phyloP scores from a whole-genome alignment of 2,329 filamentous ascomycete genomes.

The Colletotrichum destructivum region DNA sequence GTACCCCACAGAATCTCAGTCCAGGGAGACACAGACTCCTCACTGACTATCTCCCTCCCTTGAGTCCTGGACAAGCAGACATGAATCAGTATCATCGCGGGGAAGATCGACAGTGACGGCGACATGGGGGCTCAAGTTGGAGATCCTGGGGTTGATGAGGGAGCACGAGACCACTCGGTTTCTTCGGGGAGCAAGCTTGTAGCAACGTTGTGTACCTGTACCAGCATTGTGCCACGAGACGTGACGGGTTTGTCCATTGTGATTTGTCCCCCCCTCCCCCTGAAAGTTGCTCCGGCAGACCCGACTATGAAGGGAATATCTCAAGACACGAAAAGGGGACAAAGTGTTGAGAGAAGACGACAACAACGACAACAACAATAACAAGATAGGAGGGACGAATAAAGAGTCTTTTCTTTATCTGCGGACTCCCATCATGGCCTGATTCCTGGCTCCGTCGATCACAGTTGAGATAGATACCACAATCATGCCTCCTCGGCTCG shows the following conservation, averaged over 20 bases:
- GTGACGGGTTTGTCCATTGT: neutral
- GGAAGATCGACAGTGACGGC: constrained; percentile 11
- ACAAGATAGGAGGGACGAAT: neutral
- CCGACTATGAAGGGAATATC: neutral
- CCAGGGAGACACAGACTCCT: neutral
- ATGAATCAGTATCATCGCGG: neutral
- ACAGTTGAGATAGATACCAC: neutral
- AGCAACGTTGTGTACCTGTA: neutral
- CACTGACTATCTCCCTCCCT: too few relatives aligned
- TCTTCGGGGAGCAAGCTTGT: neutral
- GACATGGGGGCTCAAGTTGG: neutral
- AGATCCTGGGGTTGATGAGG: neutral
- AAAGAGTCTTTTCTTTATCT: neutral
- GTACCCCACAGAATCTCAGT: constrained; percentile 3
- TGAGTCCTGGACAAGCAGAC: too few relatives aligned
- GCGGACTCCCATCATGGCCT: neutral
- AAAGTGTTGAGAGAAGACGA: too few relatives aligned
- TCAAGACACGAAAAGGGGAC: neutral
- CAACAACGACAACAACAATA: neutral
- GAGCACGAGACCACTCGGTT: constrained; percentile 5
- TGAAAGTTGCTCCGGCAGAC: neutral
- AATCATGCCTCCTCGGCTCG: neutral
- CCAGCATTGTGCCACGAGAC: neutral
- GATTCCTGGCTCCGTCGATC: neutral
- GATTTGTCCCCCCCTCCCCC: neutral